Evolutionary conservation across 352 stramenopile genomes (phyloP).

Genomic region (Phytopythium aichiense): DNA sequence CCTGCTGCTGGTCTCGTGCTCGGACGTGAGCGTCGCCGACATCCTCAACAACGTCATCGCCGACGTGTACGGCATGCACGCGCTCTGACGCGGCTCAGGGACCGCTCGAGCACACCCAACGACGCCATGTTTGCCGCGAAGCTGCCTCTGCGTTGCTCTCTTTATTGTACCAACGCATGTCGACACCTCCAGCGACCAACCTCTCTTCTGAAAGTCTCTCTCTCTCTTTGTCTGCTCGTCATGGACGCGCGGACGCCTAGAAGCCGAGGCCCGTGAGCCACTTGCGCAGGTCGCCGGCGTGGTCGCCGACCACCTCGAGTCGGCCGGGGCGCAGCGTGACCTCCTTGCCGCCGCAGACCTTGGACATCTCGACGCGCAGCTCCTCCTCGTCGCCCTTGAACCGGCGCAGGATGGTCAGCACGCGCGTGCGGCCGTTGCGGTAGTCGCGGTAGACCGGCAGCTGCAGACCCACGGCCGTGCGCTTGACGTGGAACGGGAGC

Average conservation of each 20-base stretch:
- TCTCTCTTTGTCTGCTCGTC: neutral
- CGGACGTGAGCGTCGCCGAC: conserved; percentile 70
- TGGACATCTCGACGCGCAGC: conserved; percentile 76
- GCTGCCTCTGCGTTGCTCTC: neutral
- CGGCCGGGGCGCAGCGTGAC: conserved; percentile 63
- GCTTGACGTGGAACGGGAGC: conserved; percentile 78
- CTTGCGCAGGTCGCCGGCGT: conserved; percentile 69
- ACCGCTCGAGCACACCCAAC: neutral
- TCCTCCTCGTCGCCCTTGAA: conserved; percentile 79
- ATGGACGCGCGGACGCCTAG: conserved; percentile 20
- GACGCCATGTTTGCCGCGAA: neutral
- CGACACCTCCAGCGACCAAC: neutral
- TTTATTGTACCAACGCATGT: neutral
- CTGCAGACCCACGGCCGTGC: conserved; percentile 72
- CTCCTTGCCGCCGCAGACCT: conserved; percentile 78
- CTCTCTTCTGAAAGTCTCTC: neutral
- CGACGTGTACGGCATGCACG: conserved; percentile 82
- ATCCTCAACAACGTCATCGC: conserved; percentile 80
- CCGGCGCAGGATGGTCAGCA: conserved; percentile 82
- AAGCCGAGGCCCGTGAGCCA: conserved; percentile 85
- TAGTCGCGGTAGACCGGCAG: conserved; percentile 86
- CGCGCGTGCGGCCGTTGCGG: conserved; percentile 80
- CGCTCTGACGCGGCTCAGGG: conserved; percentile 30
- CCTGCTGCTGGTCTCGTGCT: conserved; percentile 66
- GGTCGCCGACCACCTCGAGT: conserved; percentile 76